These are phyloP conservation scores for Phytophthora tubulina DNA, from an alignment of 352 stramenopile species.

Conservation along the genomic window DNA sequence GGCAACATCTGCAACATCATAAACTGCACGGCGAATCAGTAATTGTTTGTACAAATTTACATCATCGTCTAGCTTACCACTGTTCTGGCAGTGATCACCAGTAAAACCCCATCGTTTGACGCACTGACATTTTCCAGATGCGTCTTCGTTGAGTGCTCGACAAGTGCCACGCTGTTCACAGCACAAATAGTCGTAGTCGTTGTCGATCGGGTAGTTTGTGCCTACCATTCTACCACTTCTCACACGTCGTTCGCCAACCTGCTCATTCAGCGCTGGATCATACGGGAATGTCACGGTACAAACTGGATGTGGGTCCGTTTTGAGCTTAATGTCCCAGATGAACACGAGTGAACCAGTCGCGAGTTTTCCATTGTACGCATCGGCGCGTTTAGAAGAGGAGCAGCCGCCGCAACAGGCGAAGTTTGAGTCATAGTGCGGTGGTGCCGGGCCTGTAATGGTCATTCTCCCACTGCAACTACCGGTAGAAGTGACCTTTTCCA, in stretches of 20 bases:
- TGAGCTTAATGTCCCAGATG: conserved; percentile 76
- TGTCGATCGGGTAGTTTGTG: conserved; percentile 75
- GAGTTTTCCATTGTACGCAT: conserved; percentile 63
- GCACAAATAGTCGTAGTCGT: conserved; percentile 75
- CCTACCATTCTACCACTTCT: conserved; percentile 68
- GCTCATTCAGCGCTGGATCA: conserved; percentile 64
- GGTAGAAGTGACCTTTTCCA: background rate
- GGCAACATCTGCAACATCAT: conserved; percentile 58
- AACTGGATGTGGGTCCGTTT: conserved; percentile 52
- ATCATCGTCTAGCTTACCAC: conserved; percentile 46
- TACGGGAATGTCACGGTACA: conserved; percentile 73
- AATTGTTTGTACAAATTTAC: background rate
- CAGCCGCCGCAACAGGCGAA: conserved; percentile 81
- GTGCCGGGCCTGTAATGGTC: conserved; percentile 34
- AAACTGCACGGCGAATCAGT: conserved; percentile 47
- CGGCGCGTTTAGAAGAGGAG: conserved; percentile 61
- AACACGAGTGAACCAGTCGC: conserved; percentile 61
- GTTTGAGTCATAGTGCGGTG: conserved; percentile 48
- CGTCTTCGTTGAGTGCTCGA: conserved; percentile 60
- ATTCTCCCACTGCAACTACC: conserved; percentile 8
- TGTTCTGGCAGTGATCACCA: conserved; percentile 72
- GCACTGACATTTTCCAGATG: conserved; percentile 67
- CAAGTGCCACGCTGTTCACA: conserved; percentile 73
- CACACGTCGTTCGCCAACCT: conserved; percentile 64
- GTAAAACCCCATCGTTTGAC: conserved; percentile 74